Base-by-base conservation (phyloP, 495 filamentous ascomycete species). In the Trichoderma reesei region DNA sequence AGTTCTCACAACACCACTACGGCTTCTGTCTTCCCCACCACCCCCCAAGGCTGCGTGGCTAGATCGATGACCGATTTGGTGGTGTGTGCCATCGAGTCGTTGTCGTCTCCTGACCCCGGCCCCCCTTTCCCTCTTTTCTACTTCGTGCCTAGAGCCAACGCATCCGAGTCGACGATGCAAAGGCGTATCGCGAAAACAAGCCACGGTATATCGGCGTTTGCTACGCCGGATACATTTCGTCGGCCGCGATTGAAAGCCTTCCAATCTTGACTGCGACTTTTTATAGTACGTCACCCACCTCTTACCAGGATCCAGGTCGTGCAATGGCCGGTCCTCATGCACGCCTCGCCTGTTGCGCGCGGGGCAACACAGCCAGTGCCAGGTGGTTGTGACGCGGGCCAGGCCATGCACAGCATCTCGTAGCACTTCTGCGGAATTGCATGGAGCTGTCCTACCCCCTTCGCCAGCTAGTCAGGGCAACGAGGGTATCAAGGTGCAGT, bases 11-110 rank as follows among this genome's bases (percentile, higher is more conserved):
- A 31, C 20, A 5, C 20, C 4, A 34, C 16, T 33, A 14, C 8
- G 20, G 26, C 46, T 8, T 44, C 4, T 26, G 14, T 51, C 51
- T 8, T n/a, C 51, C 1, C 20, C 26, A 14, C 26, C 51, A 20
- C 26, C 1, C 26, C 51, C 18, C 18, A 56, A 16, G 51, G 26
- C 51, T 56, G 51, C 51, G 51, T 56, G 51, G 51, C 51, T 34
- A 56, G 51, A 56, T 56, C 51, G 51, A 56, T 56, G 26, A 34
- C 51, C 51, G 51, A 56, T 56, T 56, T 56, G 51, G 51, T 56
- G 51, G 51, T 11, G 51, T 56, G 51, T 56, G 20, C 26, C 51
- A n/a, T 31, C 51, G 20, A 39, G 37, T 39, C 37, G 4, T 39
- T 39, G 5, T 39, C n/a, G 37, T 39, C 37, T 39, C 37, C 37